Evolutionary conservation across 176 grass and related monocot species (phyloP).

Genomic region (Poa annua): DNA sequence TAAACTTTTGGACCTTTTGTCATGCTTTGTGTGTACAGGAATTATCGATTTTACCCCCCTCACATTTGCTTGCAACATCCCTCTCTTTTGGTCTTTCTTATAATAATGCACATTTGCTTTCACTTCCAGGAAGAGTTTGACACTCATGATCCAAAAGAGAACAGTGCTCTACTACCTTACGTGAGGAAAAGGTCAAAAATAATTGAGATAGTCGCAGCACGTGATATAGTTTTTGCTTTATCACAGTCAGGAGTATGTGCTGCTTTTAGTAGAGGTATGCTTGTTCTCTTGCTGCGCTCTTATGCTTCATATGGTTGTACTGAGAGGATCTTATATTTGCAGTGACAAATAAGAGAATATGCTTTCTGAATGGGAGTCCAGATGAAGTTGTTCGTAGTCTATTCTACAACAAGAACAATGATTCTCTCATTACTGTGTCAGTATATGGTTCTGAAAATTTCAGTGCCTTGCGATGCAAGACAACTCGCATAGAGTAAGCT

Average conservation of each 20-base stretch:
- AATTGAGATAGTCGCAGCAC: conserved; percentile 87
- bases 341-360: conserved; percentile 85
- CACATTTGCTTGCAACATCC: neutral
- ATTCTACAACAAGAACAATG: conserved; percentile 97
- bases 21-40: neutral
- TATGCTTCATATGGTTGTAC: conserved; percentile 25
- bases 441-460: conserved; percentile 90
- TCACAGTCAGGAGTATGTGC: conserved; percentile 88
- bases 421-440: conserved; percentile 89
- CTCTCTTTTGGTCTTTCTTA: neutral
- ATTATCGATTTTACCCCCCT: neutral
- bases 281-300: conserved; percentile 24
- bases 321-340: conserved; percentile 47
- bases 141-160: conserved; percentile 87
- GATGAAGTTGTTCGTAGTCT: conserved; percentile 96
- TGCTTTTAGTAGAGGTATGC: conserved; percentile 90
- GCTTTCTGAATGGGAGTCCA: conserved; percentile 83
- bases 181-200: conserved; percentile 96
- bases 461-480: conserved; percentile 80
- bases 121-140: conserved; percentile 85
- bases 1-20: neutral
- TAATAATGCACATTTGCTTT: conserved; percentile 35
- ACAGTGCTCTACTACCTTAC: conserved; percentile 60
- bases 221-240: conserved; percentile 86
- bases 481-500: conserved; percentile 84